Conservation (phyloP, 768 basidiomycete species). For the Jaapia argillacea region DNA sequence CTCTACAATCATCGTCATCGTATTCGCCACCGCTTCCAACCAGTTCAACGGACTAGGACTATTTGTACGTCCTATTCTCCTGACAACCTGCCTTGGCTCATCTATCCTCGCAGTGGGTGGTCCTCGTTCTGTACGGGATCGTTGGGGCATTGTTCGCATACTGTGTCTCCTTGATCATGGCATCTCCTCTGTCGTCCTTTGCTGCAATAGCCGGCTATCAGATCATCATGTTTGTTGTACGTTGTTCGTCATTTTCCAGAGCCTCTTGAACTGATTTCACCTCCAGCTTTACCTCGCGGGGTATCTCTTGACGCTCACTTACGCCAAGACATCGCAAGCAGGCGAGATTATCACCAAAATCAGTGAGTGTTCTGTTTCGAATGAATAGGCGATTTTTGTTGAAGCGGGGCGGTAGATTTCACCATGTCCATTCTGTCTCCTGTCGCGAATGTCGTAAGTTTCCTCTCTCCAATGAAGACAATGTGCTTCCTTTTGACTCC, state of each 20-base stretch:
- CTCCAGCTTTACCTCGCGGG: slow-evolving; percentile 50
- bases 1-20: slow-evolving; percentile 51
- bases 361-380: slow-evolving; percentile 25
- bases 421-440: slow-evolving; percentile 59
- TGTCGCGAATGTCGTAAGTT: slow-evolving; percentile 55
- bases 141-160: slow-evolving; percentile 62
- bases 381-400: background rate
- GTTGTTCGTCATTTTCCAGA: background rate
- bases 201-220: slow-evolving; percentile 67
- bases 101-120: slow-evolving; percentile 43
- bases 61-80: slow-evolving; percentile 32
- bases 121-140: slow-evolving; percentile 61
- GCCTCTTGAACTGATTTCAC: slow-evolving; percentile 1
- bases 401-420: slow-evolving; percentile 32
- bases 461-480: too few species aligned
- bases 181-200: slow-evolving; percentile 65
- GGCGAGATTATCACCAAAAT: slow-evolving; percentile 46
- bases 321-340: slow-evolving; percentile 51
- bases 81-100: background rate
- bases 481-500: too few species aligned
- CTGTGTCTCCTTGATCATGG: slow-evolving; percentile 46
- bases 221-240: slow-evolving; percentile 59
- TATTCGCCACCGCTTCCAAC: slow-evolving; percentile 45
- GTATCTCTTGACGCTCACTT: slow-evolving; percentile 67
- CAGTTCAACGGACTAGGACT: slow-evolving; percentile 65